Conservation (phyloP, 1,284 basidiomycete genomes). For the Somion occarium region DNA sequence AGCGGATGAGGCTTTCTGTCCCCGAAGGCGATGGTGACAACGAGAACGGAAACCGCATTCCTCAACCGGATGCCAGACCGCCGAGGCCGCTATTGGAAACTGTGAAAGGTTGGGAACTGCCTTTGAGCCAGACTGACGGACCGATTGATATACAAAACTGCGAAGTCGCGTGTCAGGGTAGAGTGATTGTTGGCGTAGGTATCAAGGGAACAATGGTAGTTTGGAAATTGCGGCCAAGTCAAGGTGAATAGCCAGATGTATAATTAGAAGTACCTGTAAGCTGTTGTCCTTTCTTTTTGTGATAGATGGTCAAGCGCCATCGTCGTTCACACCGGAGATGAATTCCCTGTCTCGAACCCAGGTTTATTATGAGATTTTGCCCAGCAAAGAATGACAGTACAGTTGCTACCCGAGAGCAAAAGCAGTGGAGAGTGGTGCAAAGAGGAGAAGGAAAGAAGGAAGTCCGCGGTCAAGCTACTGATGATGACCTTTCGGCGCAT, state of each 20-base stretch:
- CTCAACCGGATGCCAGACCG: neutral
- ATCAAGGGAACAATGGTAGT: constrained; percentile 20
- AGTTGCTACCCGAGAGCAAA: constrained; percentile 7
- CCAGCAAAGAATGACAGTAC: constrained; percentile 11
- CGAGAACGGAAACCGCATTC: neutral
- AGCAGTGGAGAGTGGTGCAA: constrained; percentile 4
- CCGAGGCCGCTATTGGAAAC: constrained; percentile 13
- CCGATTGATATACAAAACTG: constrained; percentile 18
- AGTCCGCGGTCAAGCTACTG: neutral
- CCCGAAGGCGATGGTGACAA: constrained; percentile 1
- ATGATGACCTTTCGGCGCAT: neutral
- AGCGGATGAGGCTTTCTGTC: constrained; percentile 8
- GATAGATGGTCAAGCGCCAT: neutral
- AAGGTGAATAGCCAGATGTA: neutral
- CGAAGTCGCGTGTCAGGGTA: constrained; percentile 21
- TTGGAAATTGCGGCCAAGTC: constrained; percentile 18
- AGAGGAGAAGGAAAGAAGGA: neutral
- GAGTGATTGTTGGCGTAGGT: constrained; percentile 20
- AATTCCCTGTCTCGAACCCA: constrained; percentile 16
- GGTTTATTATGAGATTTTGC: constrained; percentile 6
- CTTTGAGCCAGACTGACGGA: neutral
- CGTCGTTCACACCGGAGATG: neutral
- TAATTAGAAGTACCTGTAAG: too few relatives aligned
- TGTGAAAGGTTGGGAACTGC: constrained; percentile 3
- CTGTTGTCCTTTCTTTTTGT: neutral